Evolutionary conservation across 1,284 basidiomycete species (phyloP), one percentile per base, ranked within the genome.

Genomic region (Rhodotorula mucilaginosa): DNA sequence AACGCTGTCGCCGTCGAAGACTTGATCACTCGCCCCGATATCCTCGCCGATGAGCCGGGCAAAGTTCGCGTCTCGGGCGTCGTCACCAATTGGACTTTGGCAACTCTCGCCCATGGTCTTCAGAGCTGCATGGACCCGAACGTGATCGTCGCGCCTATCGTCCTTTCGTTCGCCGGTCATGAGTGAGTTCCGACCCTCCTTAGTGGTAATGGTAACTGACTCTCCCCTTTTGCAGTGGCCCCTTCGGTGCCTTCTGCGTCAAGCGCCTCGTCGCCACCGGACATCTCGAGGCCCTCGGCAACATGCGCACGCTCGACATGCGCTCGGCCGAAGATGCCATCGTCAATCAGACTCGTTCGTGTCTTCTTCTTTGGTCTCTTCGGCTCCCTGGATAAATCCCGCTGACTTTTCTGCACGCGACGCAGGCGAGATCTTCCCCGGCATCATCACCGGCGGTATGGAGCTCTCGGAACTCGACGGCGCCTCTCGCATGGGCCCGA

Each of bases 121-220:
- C 89, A 92, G 81, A 88, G 86, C 44, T 92, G 90, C 85, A 92
- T 92, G 90, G 91, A 92, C 81, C 90, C 90, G 47, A 89, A 90
- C 82, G 90, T 89, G 51, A 89, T 92, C 81, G 91, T 89, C 46
- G 88, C 89, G 1, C 90, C 90, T 0, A 83, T 92, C n/a, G 83
- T 91, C 75, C 76, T 77, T 60, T 81, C 80, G 15, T 80, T 80
- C 54, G 75, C 76, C 2, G 79, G 79, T 1, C 78, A 78, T 65
- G 75, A 76, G 63, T 64, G 46, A 46, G 63, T 39, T 44, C 21
- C 31, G 34, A 23, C 34, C 34, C 8, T 34, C 8, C 6, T 5
- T 5, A 34, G 34, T 5, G 34, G 34, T 7, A 44, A 10, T 12
- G 48, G 48, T 46, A 18, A 60, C 48, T 21, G 7, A 10, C 6